phyloP scores from a whole-genome alignment of 345 rosid species.

The Excoecaria cochinchinensis region DNA sequence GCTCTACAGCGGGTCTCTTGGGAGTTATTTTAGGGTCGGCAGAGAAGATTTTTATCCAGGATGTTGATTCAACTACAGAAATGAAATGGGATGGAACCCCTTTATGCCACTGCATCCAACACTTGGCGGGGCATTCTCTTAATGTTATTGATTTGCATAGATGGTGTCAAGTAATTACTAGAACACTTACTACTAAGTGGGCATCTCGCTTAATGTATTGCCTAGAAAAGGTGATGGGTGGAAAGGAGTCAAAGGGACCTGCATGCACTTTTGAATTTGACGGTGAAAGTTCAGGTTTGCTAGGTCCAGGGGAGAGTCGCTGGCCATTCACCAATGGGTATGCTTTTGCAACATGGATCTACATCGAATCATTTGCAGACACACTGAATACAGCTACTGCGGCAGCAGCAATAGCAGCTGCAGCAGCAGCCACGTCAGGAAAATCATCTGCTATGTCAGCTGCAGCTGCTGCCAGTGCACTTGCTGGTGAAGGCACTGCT shows the following conservation, averaged over 20 bases:
- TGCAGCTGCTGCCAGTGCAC: constrained; percentile 99
- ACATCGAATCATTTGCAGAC: constrained; percentile 97
- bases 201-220: constrained; percentile 70
- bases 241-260: constrained; percentile 96
- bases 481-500: constrained; percentile 97
- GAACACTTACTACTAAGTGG: constrained; percentile 62
- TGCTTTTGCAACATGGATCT: constrained; percentile 96
- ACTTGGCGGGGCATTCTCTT: constrained; percentile 88
- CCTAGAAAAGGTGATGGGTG: constrained; percentile 85
- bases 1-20: constrained; percentile 86
- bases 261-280: constrained; percentile 92
- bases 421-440: constrained; percentile 97
- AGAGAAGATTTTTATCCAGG: constrained; percentile 69
- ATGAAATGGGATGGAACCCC: constrained; percentile 74
- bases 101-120: constrained; percentile 78
- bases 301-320: constrained; percentile 98
- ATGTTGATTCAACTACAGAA: constrained; percentile 42
- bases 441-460: constrained; percentile 99
- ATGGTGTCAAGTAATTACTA: constrained; percentile 75
- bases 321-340: constrained; percentile 98
- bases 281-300: constrained; percentile 99
- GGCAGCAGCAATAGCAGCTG: constrained; percentile 97
- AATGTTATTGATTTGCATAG: constrained; percentile 74
- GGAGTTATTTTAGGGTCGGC: constrained; percentile 85
- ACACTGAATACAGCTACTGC: constrained; percentile 97